Conservation (phyloP, 1,139 yeast genomes). For the Sugiyamaella japonica region DNA sequence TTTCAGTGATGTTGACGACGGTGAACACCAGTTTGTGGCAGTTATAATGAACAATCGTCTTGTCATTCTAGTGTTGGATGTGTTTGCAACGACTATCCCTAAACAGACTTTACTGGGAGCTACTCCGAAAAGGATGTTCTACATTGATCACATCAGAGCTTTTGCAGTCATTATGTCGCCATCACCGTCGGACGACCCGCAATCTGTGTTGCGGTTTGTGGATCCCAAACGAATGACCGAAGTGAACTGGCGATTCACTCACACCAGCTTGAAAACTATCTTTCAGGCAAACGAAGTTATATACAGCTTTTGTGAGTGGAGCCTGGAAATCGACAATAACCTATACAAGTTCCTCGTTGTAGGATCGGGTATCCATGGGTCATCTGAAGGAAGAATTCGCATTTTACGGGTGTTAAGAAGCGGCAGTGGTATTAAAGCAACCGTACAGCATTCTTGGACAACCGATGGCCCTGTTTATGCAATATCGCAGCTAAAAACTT, state of each 20-base stretch:
- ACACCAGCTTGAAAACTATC: neutral
- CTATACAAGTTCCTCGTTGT: constrained; percentile 26
- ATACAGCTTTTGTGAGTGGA: constrained; percentile 26
- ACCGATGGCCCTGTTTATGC: constrained; percentile 35
- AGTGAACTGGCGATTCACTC: constrained; percentile 1
- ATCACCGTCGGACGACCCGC: constrained; percentile 3
- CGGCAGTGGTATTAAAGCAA: constrained; percentile 19
- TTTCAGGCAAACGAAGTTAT: constrained; percentile 22
- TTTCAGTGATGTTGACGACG: constrained; percentile 2
- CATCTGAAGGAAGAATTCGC: constrained; percentile 19
- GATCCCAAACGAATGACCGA: constrained; percentile 36
- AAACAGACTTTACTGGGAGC: constrained; percentile 44
- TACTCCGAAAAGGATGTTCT: constrained; percentile 44
- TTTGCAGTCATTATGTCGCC: constrained; percentile 41
- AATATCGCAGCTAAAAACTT: constrained; percentile 25
- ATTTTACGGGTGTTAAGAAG: constrained; percentile 23
- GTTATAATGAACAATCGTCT: constrained; percentile 55
- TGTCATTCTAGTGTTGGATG: constrained; percentile 41
- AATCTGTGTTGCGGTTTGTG: constrained; percentile 21
- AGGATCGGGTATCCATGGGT: constrained; percentile 21
- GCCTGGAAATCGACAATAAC: constrained; percentile 17
- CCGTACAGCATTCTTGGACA: constrained; percentile 24
- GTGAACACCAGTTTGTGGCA: constrained; percentile 32
- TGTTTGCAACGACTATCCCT: constrained; percentile 29
- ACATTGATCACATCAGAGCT: constrained; percentile 40